Percentiles rank a stretch among this genome's conserved stretches.
phyloP scores from a whole-genome alignment of 805 yeast genomes.

The Candida loeiensis region DNA sequence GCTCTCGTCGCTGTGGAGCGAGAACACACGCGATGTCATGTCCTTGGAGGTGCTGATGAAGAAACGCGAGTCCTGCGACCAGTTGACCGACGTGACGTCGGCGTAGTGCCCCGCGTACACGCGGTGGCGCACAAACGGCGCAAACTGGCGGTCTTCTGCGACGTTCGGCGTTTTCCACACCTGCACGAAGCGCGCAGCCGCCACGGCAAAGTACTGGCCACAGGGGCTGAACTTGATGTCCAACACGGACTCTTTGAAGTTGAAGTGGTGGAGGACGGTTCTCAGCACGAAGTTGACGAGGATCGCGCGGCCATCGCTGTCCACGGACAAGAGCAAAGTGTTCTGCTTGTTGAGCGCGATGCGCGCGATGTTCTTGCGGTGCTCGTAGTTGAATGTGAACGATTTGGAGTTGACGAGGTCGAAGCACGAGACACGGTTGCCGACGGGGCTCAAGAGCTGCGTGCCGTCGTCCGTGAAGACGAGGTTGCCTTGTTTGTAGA shows the following conservation, averaged over 20 bases:
- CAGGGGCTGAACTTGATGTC: constrained; percentile 85
- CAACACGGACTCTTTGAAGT: constrained; percentile 74
- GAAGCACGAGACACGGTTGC: constrained; percentile 86
- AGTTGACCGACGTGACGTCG: constrained; percentile 70
- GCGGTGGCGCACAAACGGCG: constrained; percentile 90
- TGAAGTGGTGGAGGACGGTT: constrained; percentile 88
- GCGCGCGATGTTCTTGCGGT: constrained; percentile 74
- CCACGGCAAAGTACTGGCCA: constrained; percentile 83
- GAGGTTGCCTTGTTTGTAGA: constrained; percentile 88
- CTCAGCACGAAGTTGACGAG: constrained; percentile 80
- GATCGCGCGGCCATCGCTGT: constrained; percentile 90
- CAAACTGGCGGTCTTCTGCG: constrained; percentile 85
- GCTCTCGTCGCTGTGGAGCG: constrained; percentile 63
- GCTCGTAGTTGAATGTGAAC: constrained; percentile 89
- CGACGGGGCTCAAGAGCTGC: constrained; percentile 83
- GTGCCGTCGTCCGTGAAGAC: constrained; percentile 85
- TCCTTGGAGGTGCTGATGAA: constrained; percentile 85
- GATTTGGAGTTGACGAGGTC: constrained; percentile 82
- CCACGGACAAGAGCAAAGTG: constrained; percentile 76
- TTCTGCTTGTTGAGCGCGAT: constrained; percentile 83
- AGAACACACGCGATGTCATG: constrained; percentile 81
- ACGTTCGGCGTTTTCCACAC: constrained; percentile 89
- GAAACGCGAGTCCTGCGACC: constrained; percentile 91
- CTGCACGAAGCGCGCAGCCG: constrained; percentile 77
- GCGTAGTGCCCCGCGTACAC: constrained; percentile 90